Evolutionary conservation across 2,329 filamentous ascomycete genomes (phyloP).

Genomic region (Trichoderma brevicompactum): DNA sequence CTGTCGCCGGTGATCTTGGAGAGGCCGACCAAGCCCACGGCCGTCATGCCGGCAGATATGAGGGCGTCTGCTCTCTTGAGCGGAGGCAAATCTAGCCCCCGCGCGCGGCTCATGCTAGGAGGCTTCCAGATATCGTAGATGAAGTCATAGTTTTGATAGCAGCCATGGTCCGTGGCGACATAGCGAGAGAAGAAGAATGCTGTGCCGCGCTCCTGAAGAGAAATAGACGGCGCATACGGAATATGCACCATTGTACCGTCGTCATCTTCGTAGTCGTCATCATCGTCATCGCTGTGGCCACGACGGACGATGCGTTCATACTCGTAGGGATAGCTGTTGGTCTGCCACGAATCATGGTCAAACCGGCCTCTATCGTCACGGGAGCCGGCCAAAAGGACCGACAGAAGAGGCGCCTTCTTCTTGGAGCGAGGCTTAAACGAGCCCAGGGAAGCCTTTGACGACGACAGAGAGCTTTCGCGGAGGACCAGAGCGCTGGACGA

Average conservation of each 20-base stretch:
- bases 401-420: conserved; percentile 4
- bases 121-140: conserved; percentile 59
- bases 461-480: not conserved
- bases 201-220: conserved; percentile 50
- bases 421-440: not conserved
- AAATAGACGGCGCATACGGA: conserved; percentile 32
- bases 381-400: conserved; percentile 11
- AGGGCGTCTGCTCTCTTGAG: conserved; percentile 34
- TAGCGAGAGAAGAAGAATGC: conserved; percentile 58
- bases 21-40: conserved; percentile 58
- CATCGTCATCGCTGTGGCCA: not conserved
- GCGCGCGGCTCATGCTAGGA: conserved; percentile 39
- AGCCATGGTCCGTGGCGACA: conserved; percentile 52
- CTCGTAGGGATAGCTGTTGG: conserved; percentile 12
- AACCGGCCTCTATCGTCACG: not conserved
- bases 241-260: conserved; percentile 26
- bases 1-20: conserved; percentile 51
- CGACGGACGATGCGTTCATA: conserved; percentile 8
- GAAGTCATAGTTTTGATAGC: conserved; percentile 57
- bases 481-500: conserved; percentile 12
- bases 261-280: conserved; percentile 1
- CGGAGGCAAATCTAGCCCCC: conserved; percentile 42
- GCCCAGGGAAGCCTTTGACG: not conserved
- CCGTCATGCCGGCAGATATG: conserved; percentile 57
- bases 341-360: conserved; percentile 14